Conservation (phyloP, 495 filamentous ascomycete species). For the Pseudotulostoma volvatum region DNA sequence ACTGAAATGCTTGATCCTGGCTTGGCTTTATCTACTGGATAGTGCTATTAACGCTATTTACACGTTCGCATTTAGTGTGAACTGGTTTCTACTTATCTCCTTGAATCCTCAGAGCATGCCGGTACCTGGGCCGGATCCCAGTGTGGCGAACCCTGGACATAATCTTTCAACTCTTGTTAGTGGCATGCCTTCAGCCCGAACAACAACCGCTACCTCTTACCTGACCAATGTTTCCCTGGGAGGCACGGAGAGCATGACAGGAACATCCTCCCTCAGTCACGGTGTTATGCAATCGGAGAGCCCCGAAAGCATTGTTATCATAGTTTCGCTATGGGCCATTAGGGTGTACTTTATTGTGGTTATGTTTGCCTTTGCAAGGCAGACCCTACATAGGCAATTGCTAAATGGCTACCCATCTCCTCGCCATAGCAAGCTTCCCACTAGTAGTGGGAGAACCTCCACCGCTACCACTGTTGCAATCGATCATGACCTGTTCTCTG, state of each 20-base stretch:
- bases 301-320: slow-evolving; percentile 57
- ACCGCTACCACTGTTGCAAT: slow-evolving; percentile 28
- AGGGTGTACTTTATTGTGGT: slow-evolving; percentile 65
- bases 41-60: slow-evolving; percentile 59
- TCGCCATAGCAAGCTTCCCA: slow-evolving; percentile 28
- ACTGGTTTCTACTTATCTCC: slow-evolving; percentile 64
- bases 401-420: slow-evolving; percentile 31
- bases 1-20: slow-evolving; percentile 50
- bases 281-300: slow-evolving; percentile 49
- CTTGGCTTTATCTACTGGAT: slow-evolving; percentile 69
- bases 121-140: slow-evolving; percentile 30
- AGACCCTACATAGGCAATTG: slow-evolving; percentile 46
- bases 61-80: slow-evolving; percentile 60
- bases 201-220: slow-evolving; percentile 22
- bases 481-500: slow-evolving; percentile 55
- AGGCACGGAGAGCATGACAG: slow-evolving; percentile 3
- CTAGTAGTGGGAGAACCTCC: slow-evolving; percentile 30
- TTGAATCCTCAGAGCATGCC: slow-evolving; percentile 32
- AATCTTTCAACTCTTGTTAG: slow-evolving; percentile 40
- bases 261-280: slow-evolving; percentile 25
- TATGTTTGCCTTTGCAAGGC: slow-evolving; percentile 62
- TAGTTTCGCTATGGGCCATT: slow-evolving; percentile 52
- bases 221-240: slow-evolving; percentile 9
- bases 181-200: slow-evolving; percentile 32
- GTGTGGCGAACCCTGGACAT: slow-evolving; percentile 49